A percentile compares a stretch with the other conserved stretches of the same genome.
These are phyloP conservation scores for Marchantia polymorpha DNA, from an alignment of 225 moss, liverwort and hornwort genomes.

Conservation along the genomic window DNA sequence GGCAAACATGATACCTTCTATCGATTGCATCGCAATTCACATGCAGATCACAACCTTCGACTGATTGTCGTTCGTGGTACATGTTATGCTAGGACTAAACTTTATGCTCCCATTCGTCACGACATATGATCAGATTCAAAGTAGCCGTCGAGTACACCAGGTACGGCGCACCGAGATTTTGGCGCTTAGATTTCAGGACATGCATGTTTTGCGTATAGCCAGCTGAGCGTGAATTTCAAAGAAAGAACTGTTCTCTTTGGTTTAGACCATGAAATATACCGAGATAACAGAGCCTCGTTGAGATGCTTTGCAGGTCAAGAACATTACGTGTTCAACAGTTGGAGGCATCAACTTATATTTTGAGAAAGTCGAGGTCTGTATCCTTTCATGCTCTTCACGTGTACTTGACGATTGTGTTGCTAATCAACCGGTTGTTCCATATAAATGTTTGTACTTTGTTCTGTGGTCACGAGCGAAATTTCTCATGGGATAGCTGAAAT, in stretches of 20 bases:
- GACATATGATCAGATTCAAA: not conserved
- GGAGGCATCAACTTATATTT: not conserved
- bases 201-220: no score
- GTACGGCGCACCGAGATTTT: not conserved
- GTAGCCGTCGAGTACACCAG: not conserved
- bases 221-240: not conserved
- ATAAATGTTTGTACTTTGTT: no score
- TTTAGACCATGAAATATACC: no score
- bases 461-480: no score
- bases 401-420: not conserved
- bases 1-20: not conserved
- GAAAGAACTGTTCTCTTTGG: not conserved
- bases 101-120: not conserved
- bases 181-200: no score
- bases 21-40: not conserved
- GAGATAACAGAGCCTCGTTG: not conserved
- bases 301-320: not conserved
- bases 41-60: not conserved
- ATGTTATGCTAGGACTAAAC: not conserved
- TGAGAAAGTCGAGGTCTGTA: not conserved
- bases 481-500: not conserved
- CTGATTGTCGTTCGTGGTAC: not conserved
- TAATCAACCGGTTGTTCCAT: not conserved
- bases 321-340: not conserved
- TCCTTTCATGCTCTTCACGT: not conserved